Evolutionary conservation across 1,284 basidiomycete genomes (phyloP), one percentile per base, ranked within the genome.

Genomic region (Xerocomus cyaneibrunnescens): DNA sequence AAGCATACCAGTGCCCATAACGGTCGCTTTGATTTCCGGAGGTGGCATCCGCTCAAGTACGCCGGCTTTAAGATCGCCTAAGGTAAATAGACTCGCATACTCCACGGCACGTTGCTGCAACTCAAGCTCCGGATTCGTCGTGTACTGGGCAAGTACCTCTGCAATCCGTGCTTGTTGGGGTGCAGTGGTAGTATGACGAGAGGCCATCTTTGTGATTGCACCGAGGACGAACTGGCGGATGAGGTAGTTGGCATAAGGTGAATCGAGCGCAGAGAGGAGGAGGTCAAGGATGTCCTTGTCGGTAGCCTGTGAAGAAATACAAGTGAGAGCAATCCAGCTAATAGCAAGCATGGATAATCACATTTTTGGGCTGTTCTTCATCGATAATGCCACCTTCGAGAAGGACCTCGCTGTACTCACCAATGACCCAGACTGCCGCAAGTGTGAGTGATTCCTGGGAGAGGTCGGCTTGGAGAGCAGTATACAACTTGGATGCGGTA

Each of bases 41-140:
- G 94, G 91, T 7, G 97, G 97, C 97, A 99, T 99, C 50, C 94
- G 84, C 75, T 99, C 97, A 53, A 99, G 72, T 1, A 99, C 94
- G 40, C 94, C 97, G n/a, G 83, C 81, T 51, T 87, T 81, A 30
- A 95, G 76, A 37, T 93, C 88, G 19, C 83, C 83, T 16, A 89
- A 67, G 31, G 76, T 79, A 64, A 94, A 89, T 57, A 99, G 69
- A 62, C 84, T 91, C 0, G 89, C 89, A 69, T 95, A 98, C 71
- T 99, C 97, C 8, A 99, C 93, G 0, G 94, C 87, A 39, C 97
- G 85, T 69, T 98, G 95, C 70, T 99, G 97, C 41, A 97, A 79
- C 72, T 99, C 97, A 21, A 99, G 77, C 68, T 99, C 95, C 1
- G 88, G 87, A 65, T 86, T 94, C 8, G 85, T 88, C 38, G 87